Evolutionary conservation across 306 rosid species (phyloP).

Genomic region (Vigna hirtella): DNA sequence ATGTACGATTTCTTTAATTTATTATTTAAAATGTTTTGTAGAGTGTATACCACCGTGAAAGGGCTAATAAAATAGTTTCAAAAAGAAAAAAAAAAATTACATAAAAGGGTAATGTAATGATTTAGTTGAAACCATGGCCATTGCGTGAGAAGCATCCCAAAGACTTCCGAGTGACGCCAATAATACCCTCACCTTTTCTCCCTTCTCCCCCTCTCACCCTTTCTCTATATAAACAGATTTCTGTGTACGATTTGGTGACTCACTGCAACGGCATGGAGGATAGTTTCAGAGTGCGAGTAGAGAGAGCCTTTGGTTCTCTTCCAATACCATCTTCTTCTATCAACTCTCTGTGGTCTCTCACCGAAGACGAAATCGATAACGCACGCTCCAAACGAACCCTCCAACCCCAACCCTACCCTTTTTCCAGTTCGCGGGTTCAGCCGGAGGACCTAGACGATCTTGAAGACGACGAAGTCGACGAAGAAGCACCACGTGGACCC

Average conservation of each 20-base stretch:
- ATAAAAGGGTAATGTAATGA: no score
- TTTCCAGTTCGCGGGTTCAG: constrained; percentile 32
- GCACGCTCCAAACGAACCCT: constrained; percentile 47
- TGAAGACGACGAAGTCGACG: constrained; percentile 53
- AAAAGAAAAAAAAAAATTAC: no score
- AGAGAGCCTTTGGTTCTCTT: constrained; percentile 51
- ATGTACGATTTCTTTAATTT: no score
- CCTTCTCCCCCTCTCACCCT: neutral
- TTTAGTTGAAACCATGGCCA: no score
- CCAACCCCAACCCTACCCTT: constrained; percentile 30
- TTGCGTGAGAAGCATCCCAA: no score
- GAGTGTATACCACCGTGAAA: no score
- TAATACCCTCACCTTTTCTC: no score
- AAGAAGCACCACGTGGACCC: constrained; percentile 39
- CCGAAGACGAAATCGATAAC: constrained; percentile 71
- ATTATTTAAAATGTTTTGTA: no score
- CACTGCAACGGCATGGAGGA: constrained; percentile 44
- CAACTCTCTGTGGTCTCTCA: constrained; percentile 78
- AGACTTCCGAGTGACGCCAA: no score
- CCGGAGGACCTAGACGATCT: constrained; percentile 65
- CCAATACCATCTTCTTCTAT: constrained; percentile 45
- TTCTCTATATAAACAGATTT: neutral
- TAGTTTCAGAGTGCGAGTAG: constrained; percentile 48
- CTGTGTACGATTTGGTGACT: neutral
- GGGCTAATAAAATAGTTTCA: no score